These are phyloP conservation scores for Blastobotrys petasosporus DNA, from an alignment of 1,139 yeast species.

Conservation along the genomic window DNA sequence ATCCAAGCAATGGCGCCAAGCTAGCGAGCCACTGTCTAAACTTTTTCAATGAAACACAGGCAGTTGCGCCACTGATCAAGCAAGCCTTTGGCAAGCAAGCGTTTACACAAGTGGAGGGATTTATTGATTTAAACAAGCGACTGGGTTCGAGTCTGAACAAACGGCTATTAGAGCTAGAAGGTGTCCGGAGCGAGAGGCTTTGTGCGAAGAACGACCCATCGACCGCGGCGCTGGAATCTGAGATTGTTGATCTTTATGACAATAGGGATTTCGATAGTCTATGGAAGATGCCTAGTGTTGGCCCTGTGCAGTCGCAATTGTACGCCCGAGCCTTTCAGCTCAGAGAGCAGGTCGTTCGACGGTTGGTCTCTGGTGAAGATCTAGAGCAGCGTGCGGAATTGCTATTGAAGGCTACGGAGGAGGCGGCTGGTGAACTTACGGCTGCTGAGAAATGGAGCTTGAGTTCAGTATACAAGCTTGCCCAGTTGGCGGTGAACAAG, in stretches of 20 bases:
- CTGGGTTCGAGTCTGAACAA: conserved; percentile 24
- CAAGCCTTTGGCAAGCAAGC: conserved; percentile 50
- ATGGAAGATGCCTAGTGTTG: conserved; percentile 18
- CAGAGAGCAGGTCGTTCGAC: conserved; percentile 23
- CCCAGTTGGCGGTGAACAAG: conserved; percentile 16
- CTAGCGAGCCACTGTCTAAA: conserved; percentile 28
- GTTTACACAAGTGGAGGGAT: conserved; percentile 57
- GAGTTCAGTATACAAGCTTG: conserved; percentile 21
- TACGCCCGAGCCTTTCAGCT: conserved; percentile 25
- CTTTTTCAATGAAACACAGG: conserved; percentile 51
- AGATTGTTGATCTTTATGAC: conserved; percentile 18
- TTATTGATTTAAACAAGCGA: conserved; percentile 38
- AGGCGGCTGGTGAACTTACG: conserved; percentile 22
- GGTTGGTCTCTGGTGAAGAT: conserved; percentile 18
- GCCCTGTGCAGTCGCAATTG: conserved; percentile 22
- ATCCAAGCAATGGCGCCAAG: conserved; percentile 28
- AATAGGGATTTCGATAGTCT: conserved; percentile 30
- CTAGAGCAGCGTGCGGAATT: conserved; percentile 12
- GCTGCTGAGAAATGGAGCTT: conserved; percentile 36
- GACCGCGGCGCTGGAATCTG: conserved; percentile 9
- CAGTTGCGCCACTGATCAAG: conserved; percentile 42
- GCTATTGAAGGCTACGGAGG: conserved; percentile 5
- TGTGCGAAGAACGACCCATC: conserved; percentile 7
- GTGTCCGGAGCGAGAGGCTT: conserved; percentile 10
- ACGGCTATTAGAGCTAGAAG: conserved; percentile 15